Evolutionary conservation across 495 filamentous ascomycete species (phyloP).

Genomic region (Poronia punctata): DNA sequence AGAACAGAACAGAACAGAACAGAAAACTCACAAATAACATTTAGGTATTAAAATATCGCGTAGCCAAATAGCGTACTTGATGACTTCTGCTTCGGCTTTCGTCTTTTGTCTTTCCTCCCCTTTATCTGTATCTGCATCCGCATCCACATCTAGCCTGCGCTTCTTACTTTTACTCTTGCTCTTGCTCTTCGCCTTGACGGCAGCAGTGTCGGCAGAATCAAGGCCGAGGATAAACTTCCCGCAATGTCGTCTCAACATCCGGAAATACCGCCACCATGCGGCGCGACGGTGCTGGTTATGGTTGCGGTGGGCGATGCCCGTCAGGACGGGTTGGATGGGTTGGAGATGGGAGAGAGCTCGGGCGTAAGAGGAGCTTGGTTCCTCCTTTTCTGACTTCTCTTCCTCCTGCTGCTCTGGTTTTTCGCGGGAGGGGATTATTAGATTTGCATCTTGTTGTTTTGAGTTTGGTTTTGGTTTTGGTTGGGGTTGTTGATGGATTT

Average conservation of each 20-base stretch:
- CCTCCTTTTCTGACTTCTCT: neutral
- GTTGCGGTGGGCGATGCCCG: conserved; percentile 67
- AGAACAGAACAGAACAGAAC: too few species aligned
- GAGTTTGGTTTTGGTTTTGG: too few species aligned
- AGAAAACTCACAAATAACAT: conserved; percentile 23
- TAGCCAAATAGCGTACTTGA: conserved; percentile 27
- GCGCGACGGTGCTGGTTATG: conserved; percentile 69
- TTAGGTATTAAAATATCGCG: conserved; percentile 24
- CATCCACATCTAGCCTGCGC: neutral
- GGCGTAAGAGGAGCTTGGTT: neutral
- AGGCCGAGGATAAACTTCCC: conserved; percentile 43
- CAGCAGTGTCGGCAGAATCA: conserved; percentile 12
- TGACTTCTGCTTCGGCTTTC: conserved; percentile 13
- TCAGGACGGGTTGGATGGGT: conserved; percentile 41
- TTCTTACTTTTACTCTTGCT: conserved; percentile 15
- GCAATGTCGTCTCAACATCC: conserved; percentile 56
- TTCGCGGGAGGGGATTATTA: neutral
- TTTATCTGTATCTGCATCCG: neutral
- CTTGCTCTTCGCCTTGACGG: conserved; percentile 11
- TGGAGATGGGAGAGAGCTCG: conserved; percentile 20
- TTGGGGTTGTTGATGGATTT: too few species aligned
- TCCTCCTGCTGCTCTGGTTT: neutral
- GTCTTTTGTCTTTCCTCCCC: too few species aligned
- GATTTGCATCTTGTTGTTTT: too few species aligned
- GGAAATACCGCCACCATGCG: conserved; percentile 68